Conservation (phyloP, 371 early-diverging fungal species). For the Mucor racemosus region DNA sequence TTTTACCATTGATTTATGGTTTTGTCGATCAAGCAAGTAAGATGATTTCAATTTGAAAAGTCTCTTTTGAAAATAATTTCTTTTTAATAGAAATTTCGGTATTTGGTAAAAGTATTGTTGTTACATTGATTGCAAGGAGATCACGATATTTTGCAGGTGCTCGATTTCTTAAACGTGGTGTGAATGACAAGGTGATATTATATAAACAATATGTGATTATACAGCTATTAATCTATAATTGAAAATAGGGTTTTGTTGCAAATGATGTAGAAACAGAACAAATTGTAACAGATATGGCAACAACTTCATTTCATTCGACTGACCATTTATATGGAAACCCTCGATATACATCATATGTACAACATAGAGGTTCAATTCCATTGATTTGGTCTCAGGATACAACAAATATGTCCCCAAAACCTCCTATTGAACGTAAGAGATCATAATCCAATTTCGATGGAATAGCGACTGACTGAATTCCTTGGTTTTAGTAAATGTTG, state of each 20-base stretch:
- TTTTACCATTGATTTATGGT: conserved; percentile 91
- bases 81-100: conserved; percentile 64
- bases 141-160: conserved; percentile 97
- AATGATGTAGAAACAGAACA: conserved; percentile 99
- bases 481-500: conserved; percentile 65
- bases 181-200: conserved; percentile 73
- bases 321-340: conserved; percentile 68
- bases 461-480: neutral
- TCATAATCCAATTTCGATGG: neutral
- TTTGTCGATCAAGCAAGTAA: conserved; percentile 95
- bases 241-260: conserved; percentile 85
- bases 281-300: conserved; percentile 89
- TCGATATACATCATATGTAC: conserved; percentile 89
- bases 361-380: conserved; percentile 97
- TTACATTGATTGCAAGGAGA: conserved; percentile 94
- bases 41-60: conserved; percentile 17
- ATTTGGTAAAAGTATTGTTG: conserved; percentile 82
- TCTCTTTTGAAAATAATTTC: too few species aligned
- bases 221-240: neutral
- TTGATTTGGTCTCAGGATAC: conserved; percentile 95
- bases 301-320: conserved; percentile 79
- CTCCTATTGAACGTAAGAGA: conserved; percentile 82
- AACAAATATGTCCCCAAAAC: conserved; percentile 92
- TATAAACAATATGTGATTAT: neutral
- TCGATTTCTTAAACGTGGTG: conserved; percentile 95